Percentiles rank a stretch among this genome's conserved stretches.
These are phyloP conservation scores for Piromyces finnis DNA, from an alignment of 192 early-diverging fungal species.

Conservation along the genomic window DNA sequence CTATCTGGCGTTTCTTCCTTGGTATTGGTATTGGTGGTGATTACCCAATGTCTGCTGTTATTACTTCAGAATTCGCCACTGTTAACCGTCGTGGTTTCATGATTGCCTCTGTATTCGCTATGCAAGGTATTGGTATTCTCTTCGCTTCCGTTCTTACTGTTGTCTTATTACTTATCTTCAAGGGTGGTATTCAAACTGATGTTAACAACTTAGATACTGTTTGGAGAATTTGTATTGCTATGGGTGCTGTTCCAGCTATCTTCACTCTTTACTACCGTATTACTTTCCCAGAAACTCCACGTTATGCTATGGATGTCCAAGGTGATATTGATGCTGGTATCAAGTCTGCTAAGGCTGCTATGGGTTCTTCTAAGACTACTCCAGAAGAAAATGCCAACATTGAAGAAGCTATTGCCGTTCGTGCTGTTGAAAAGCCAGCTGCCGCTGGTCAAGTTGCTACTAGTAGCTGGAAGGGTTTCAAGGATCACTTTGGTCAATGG, in stretches of 20 bases:
- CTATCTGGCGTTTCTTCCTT: conserved; percentile 79
- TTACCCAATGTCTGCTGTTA: conserved; percentile 85
- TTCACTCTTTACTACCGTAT: conserved; percentile 77
- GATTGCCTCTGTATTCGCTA: conserved; percentile 16
- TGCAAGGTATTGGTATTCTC: background rate
- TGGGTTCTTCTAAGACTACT: background rate
- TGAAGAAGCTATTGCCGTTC: conserved; percentile 13
- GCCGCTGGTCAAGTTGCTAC: conserved; percentile 22
- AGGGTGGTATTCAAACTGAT: background rate
- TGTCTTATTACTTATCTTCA: background rate
- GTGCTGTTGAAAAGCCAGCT: conserved; percentile 14
- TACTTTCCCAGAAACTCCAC: conserved; percentile 88
- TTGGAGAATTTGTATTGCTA: conserved; percentile 76
- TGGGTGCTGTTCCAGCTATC: conserved; percentile 68
- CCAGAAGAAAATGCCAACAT: background rate
- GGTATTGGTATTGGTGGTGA: conserved; percentile 90
- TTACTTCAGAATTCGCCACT: conserved; percentile 80
- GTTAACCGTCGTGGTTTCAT: conserved; percentile 67
- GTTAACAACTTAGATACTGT: conserved; percentile 57
- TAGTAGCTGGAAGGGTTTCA: conserved; percentile 30
- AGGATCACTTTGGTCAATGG: conserved; percentile 56
- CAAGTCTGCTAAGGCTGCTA: background rate
- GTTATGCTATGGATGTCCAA: conserved; percentile 55
- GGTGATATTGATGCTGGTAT: conserved; percentile 37
- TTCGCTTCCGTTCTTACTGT: background rate